A percentile compares a stretch with the other conserved stretches of the same genome.
Evolutionary conservation across 441 rosid genomes (phyloP).

Genomic region (Populus trichocarpa): DNA sequence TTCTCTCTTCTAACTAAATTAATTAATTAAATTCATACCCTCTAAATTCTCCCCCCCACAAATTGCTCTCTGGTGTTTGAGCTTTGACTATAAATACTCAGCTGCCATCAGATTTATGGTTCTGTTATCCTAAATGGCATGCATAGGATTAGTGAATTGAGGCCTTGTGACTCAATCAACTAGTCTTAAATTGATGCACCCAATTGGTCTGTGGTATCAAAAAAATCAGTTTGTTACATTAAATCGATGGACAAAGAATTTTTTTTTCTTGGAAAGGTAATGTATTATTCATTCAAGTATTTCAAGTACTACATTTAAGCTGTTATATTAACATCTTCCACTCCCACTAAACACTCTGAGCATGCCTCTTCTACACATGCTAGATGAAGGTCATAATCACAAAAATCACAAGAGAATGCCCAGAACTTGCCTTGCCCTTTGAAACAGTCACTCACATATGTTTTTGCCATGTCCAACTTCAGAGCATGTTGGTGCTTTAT

Average conservation of each 20-base stretch:
- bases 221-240: neutral
- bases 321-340: neutral
- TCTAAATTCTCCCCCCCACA: neutral
- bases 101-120: neutral
- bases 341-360: neutral
- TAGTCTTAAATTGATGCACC: neutral
- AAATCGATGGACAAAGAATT: neutral
- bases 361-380: constrained; percentile 44
- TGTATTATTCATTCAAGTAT: neutral
- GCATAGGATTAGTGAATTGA: neutral
- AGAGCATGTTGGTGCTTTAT: constrained; percentile 61
- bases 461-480: constrained; percentile 77
- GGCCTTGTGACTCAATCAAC: neutral
- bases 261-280: neutral
- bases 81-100: neutral
- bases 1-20: neutral
- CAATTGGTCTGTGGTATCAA: too few species aligned
- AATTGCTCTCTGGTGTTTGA: neutral
- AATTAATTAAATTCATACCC: neutral
- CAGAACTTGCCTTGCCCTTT: constrained; percentile 71
- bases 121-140: neutral
- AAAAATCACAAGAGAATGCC: constrained; percentile 69
- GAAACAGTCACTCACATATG: constrained; percentile 66
- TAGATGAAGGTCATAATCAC: constrained; percentile 83
- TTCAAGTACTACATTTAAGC: neutral